Evolutionary conservation across 352 stramenopile genomes (phyloP), one percentile per base, ranked within the genome.

Genomic region (Phytophthora ramorum): DNA sequence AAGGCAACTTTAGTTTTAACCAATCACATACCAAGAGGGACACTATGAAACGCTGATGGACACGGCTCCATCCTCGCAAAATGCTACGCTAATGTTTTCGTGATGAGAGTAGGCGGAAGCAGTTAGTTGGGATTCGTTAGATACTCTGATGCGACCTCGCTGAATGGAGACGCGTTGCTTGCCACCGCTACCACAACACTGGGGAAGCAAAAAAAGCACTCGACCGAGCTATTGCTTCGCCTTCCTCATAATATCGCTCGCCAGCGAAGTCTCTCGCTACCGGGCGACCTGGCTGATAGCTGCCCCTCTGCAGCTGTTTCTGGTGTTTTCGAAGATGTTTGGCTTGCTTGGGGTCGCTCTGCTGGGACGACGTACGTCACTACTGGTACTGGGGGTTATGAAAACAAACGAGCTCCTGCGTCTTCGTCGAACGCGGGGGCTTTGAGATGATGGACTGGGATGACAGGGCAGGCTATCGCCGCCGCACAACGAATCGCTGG

Each of bases 351-450:
- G 53, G 16, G 6, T 40, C 22, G 41, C 8, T 13, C 17, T 58
- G 56, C 49, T 71, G 54, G 50, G n/a, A n/a, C 50, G 49, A 66
- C 40, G 20, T 45, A 67, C 51, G 53, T 69, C 63, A 63, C 48
- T 76, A 73, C 63, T 76, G 68, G 41, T 76, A 76, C 58, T 73
- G 35, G 49, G 50, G 30, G 46, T 55, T 75, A 78, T 75, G 52
- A 53, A 78, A 68, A 78, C 71, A 75, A 46, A 63, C 35, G 32
- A 63, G 34, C 40, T 47, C 58, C 51, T 55, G 65, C 26, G 45
- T 71, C 63, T 71, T 20, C 44, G 35, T 76, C 57, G 38, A 59
- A 63, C 52, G 38, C 57, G 55, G 62, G 49, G 54, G 41, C 47
- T 37, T 45, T 20, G 37, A 20, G 20, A 51, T n/a, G 49, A 19